Evolutionary conservation across 352 stramenopile species (phyloP).

Genomic region (Globisporangium canariense): DNA sequence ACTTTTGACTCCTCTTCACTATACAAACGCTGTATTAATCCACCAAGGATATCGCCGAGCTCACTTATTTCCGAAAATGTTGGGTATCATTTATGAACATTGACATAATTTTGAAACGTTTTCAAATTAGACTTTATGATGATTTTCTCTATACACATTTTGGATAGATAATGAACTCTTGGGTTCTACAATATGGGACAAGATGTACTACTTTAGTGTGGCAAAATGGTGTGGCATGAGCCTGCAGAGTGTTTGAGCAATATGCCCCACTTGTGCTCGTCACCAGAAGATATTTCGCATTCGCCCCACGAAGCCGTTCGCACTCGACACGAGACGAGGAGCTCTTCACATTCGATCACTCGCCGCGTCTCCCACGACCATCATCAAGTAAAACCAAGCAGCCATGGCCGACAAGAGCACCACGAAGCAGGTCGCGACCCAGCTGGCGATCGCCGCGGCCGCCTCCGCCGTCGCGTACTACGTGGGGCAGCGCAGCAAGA

Average conservation of each 20-base stretch:
- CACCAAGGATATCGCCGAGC: too few species aligned
- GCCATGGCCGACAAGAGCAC: constrained; percentile 14
- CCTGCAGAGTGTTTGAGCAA: constrained; percentile 15
- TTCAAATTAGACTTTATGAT: too few species aligned
- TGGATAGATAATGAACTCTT: too few species aligned
- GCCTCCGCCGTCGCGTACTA: constrained; percentile 60
- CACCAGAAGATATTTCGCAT: constrained; percentile 19
- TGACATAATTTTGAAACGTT: too few species aligned
- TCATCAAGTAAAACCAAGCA: neutral
- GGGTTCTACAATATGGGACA: too few species aligned
- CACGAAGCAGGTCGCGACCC: constrained; percentile 32
- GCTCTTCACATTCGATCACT: neutral
- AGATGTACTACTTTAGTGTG: neutral
- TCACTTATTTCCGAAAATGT: too few species aligned
- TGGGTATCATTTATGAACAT: too few species aligned
- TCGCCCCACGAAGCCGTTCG: neutral
- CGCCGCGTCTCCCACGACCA: neutral
- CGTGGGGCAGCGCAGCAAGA: constrained; percentile 45
- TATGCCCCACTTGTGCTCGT: constrained; percentile 1
- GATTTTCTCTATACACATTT: too few species aligned
- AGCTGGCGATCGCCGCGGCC: constrained; percentile 54
- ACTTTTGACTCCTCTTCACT: too few species aligned
- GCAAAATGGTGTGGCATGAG: neutral
- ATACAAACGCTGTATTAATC: too few species aligned
- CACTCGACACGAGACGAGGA: neutral